These are phyloP conservation scores for Plantago ovata DNA, from an alignment of 257 asterid genomes.

Conservation along the genomic window DNA sequence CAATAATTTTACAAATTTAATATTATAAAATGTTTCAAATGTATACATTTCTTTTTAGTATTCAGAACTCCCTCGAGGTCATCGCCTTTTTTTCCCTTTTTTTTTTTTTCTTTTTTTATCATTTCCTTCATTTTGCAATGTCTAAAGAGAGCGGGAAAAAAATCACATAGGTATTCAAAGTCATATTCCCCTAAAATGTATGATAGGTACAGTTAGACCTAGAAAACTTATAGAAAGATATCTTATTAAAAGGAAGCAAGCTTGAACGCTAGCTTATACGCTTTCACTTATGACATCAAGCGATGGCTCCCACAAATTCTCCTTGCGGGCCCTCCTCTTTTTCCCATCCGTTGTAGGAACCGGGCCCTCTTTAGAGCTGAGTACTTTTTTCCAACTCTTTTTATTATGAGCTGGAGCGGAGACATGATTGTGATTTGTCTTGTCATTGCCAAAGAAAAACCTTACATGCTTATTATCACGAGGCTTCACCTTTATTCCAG, in stretches of 20 bases:
- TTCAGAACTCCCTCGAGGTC: no score
- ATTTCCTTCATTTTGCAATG: no score
- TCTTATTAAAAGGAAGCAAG: not conserved
- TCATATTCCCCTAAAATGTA: not conserved
- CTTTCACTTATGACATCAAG: conserved; percentile 43
- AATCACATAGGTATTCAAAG: no score
- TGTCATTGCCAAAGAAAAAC: conserved; percentile 37
- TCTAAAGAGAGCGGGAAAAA: no score
- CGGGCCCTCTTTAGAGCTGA: conserved; percentile 6
- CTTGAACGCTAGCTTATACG: not conserved
- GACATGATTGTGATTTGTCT: conserved; percentile 13
- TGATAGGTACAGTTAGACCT: not conserved
- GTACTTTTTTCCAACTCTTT: not conserved
- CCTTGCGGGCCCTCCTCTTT: conserved; percentile 31
- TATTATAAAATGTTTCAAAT: no score
- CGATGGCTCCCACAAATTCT: conserved; percentile 52
- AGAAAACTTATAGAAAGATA: not conserved
- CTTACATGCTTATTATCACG: conserved; percentile 36
- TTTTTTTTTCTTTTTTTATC: no score
- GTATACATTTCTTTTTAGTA: no score
- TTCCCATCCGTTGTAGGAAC: conserved; percentile 8
- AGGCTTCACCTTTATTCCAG: conserved; percentile 34
- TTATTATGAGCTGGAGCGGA: conserved; percentile 5
- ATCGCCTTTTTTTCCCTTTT: no score
- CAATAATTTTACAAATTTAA: no score